Conservation (phyloP, 495 filamentous ascomycete species). For the Trichoderma asperelloides region DNA sequence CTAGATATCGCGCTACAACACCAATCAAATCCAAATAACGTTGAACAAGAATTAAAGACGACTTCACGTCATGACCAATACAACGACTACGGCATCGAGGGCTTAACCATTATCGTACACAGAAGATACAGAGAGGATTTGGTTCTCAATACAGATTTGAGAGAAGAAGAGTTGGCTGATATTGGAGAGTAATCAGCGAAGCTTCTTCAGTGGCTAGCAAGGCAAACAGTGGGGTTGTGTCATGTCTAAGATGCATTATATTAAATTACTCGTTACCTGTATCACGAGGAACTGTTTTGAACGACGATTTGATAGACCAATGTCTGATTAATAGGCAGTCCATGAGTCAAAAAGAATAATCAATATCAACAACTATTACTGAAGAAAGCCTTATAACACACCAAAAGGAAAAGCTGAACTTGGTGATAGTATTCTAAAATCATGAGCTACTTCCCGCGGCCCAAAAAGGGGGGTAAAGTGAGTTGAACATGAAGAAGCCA, state of each 20-base stretch:
- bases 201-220: not conserved
- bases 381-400: not conserved
- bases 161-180: slow-evolving; percentile 1
- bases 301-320: not conserved
- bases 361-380: not conserved
- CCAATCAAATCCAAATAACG: slow-evolving; percentile 9
- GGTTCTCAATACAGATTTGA: slow-evolving; percentile 35
- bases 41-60: slow-evolving; percentile 7
- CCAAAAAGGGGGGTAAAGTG: too few species aligned
- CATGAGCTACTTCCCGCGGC: too few species aligned
- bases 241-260: not conserved
- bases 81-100: slow-evolving; percentile 29
- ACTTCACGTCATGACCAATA: slow-evolving; percentile 6
- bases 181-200: not conserved
- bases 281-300: not conserved
- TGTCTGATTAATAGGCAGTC: not conserved
- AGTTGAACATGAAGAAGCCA: too few species aligned
- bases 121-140: slow-evolving; percentile 35
- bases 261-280: not conserved
- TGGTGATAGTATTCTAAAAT: not conserved
- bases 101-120: slow-evolving; percentile 38
- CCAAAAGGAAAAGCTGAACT: not conserved
- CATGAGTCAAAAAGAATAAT: not conserved
- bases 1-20: not conserved
- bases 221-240: not conserved